A percentile compares a stretch with the other conserved stretches of the same genome.
Conservation (phyloP, 768 basidiomycete genomes). For the Gloeopeniophorella convolvens region DNA sequence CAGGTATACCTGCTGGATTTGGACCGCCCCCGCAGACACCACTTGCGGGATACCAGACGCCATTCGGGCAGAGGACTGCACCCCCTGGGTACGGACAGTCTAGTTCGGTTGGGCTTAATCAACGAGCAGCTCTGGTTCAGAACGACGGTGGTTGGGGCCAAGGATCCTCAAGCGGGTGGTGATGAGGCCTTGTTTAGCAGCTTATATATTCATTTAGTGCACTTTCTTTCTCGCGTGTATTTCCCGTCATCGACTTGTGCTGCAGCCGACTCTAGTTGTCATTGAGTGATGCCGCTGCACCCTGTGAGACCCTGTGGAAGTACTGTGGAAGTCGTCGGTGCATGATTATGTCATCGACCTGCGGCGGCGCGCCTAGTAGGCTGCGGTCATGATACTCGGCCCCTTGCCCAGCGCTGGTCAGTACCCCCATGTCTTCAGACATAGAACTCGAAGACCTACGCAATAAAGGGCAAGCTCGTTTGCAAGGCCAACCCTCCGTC, state of each 20-base stretch:
- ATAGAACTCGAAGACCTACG: slow-evolving; percentile 39
- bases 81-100: slow-evolving; percentile 36
- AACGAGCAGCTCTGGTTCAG: slow-evolving; percentile 61
- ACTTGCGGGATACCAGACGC: slow-evolving; percentile 28
- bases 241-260: not conserved
- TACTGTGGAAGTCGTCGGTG: no score
- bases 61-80: slow-evolving; percentile 42
- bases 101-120: slow-evolving; percentile 54
- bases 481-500: not conserved
- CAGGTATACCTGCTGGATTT: slow-evolving; percentile 15
- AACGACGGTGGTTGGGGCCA: slow-evolving; percentile 34
- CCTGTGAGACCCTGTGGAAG: no score
- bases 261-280: no score
- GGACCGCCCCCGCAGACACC: slow-evolving; percentile 31
- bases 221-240: slow-evolving; percentile 3
- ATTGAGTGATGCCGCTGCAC: no score
- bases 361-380: no score
- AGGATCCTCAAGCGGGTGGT: slow-evolving; percentile 29
- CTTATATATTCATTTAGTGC: slow-evolving; percentile 21
- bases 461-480: slow-evolving; percentile 7
- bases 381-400: no score
- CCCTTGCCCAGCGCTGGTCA: not conserved
- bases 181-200: slow-evolving; percentile 5
- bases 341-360: not conserved
- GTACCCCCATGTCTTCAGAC: slow-evolving; percentile 4